Percentiles rank a stretch among this genome's conserved stretches.
phyloP scores from a whole-genome alignment of 1,284 basidiomycete genomes.

The Mycena sp. region DNA sequence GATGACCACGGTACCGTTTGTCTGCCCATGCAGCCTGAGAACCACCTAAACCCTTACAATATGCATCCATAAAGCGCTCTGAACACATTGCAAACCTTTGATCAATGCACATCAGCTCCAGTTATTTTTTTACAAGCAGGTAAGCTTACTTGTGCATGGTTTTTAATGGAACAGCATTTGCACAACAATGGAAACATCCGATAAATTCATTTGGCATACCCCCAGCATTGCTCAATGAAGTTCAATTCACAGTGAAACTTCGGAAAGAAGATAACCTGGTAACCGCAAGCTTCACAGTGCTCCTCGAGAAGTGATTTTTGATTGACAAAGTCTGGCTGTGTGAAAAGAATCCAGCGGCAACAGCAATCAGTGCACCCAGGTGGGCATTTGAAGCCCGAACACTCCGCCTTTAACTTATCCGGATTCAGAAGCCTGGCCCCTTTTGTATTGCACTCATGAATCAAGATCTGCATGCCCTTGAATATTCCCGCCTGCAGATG shows the following conservation, averaged over 20 bases:
- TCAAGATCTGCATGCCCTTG: constrained; percentile 42
- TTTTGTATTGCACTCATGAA: constrained; percentile 33
- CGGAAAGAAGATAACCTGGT: constrained; percentile 26
- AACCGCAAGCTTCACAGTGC: constrained; percentile 4
- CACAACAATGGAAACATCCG: neutral
- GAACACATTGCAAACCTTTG: no score
- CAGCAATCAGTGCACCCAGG: neutral
- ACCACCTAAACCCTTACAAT: no score
- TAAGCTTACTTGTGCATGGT: neutral
- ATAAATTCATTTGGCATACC: constrained; percentile 26
- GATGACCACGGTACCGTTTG: no score
- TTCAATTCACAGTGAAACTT: constrained; percentile 33
- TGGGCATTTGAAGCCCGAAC: constrained; percentile 26
- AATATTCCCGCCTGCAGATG: constrained; percentile 35
- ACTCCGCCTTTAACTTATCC: constrained; percentile 7
- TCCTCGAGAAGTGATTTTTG: constrained; percentile 1
- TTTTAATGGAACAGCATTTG: neutral
- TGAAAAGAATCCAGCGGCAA: neutral
- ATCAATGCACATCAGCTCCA: no score
- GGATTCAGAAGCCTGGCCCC: neutral
- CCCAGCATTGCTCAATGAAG: no score
- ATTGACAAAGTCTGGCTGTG: no score
- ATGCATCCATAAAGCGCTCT: no score
- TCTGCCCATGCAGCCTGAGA: no score
- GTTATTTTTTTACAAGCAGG: no score